Conservation (phyloP, 2,329 filamentous ascomycete genomes). For the Clonostachys rosea region DNA sequence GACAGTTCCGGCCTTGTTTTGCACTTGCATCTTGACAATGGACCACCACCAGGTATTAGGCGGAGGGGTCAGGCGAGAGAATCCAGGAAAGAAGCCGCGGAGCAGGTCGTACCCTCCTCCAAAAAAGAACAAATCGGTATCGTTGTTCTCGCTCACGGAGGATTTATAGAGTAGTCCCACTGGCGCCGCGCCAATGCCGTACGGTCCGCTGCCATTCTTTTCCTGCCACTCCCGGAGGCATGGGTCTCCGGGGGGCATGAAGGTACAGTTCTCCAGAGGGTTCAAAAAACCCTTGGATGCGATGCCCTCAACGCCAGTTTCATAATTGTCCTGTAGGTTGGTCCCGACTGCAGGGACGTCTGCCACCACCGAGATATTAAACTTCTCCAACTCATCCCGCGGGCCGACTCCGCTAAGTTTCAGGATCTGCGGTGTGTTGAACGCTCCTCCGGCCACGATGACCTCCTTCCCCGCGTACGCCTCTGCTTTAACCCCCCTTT, state of each 20-base stretch:
- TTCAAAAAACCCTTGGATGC: slow-evolving; percentile 14
- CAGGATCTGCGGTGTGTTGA: slow-evolving; percentile 48
- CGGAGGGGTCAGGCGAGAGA: slow-evolving; percentile 10
- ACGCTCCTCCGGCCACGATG: slow-evolving; percentile 43
- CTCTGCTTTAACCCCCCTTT: not conserved
- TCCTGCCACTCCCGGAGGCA: slow-evolving; percentile 26
- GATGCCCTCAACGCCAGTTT: slow-evolving; percentile 25
- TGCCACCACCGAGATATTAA: slow-evolving; percentile 34
- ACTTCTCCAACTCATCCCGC: slow-evolving; percentile 26
- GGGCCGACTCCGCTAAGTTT: slow-evolving; percentile 46
- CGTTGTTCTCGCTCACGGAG: slow-evolving; percentile 20
- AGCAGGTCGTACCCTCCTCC: slow-evolving; percentile 47
- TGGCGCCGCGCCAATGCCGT: slow-evolving; percentile 11
- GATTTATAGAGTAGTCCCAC: slow-evolving; percentile 31
- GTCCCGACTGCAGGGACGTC: slow-evolving; percentile 55
- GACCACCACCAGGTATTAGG: slow-evolving; percentile 14
- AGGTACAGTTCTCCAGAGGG: slow-evolving; percentile 20
- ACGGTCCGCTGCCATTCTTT: slow-evolving; percentile 19
- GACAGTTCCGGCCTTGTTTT: slow-evolving; percentile 56
- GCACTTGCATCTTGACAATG: slow-evolving; percentile 55
- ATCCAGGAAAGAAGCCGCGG: slow-evolving; percentile 49
- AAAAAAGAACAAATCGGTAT: slow-evolving; percentile 48
- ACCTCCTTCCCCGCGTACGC: slow-evolving; percentile 24
- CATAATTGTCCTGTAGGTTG: slow-evolving; percentile 56
- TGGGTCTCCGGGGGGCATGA: slow-evolving; percentile 20